These are phyloP conservation scores for Stipa capillata DNA, from an alignment of 176 grass and related monocot genomes.

Conservation along the genomic window DNA sequence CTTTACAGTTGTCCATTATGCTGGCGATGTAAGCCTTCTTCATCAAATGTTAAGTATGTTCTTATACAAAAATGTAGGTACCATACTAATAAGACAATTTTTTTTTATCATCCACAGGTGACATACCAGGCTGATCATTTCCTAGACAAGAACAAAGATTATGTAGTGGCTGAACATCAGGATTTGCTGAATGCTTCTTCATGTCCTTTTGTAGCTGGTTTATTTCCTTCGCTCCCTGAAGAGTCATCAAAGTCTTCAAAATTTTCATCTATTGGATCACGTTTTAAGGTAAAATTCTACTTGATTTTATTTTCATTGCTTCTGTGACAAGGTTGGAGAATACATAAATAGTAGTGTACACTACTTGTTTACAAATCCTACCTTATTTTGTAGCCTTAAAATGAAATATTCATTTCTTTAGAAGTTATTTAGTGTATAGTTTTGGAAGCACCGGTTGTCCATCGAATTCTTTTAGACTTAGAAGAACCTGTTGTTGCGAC, in stretches of 20 bases:
- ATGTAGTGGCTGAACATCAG: conserved; percentile 97
- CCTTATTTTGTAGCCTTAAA: background rate
- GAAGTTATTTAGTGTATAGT: conserved; percentile 2
- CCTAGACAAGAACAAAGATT: conserved; percentile 99
- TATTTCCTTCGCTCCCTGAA: conserved; percentile 93
- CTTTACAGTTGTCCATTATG: conserved; percentile 97
- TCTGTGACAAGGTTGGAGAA: background rate
- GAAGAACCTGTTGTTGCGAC: background rate
- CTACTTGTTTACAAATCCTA: background rate
- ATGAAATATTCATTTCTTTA: background rate
- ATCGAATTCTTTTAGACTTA: background rate
- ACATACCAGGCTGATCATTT: conserved; percentile 86
- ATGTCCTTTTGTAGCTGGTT: conserved; percentile 68
- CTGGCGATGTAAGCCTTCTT: conserved; percentile 67
- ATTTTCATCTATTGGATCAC: conserved; percentile 93
- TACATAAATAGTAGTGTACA: background rate
- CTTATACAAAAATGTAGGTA: conserved; percentile 6
- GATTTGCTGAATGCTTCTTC: conserved; percentile 84
- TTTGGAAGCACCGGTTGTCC: background rate
- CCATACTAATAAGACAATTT: conserved; percentile 18
- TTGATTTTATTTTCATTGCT: conserved; percentile 16
- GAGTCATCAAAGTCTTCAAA: conserved; percentile 93
- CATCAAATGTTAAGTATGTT: conserved; percentile 6
- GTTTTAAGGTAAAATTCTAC: conserved; percentile 77
- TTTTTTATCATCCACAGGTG: conserved; percentile 47